Evolutionary conservation across 2,329 filamentous ascomycete species (phyloP), one percentile per base, ranked within the genome.

Genomic region (Rutstroemia sydowiana): DNA sequence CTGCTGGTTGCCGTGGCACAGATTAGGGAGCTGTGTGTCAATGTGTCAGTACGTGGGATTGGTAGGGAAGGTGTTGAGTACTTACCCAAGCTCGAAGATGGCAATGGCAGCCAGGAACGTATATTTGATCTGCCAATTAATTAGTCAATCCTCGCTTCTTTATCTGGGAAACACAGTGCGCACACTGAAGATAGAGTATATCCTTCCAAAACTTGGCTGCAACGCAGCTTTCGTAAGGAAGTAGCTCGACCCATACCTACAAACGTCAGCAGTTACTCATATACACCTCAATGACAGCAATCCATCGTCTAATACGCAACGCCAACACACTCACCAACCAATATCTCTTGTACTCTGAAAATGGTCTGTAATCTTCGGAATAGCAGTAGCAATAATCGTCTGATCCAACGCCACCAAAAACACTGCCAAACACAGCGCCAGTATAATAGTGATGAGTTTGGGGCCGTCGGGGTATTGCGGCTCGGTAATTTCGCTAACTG

Each of bases 191-290:
- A 61, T 61, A 30, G 63, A 63, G 41, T 66, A 68, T 45, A 67
- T 63, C 52, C 64, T 66, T 21, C 65, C 65, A 40, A 63, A 63
- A 11, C 63, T 61, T 6, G 59, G 48, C 51, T 64, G 61, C 26
- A 64, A 59, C 8, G 59, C 70, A 56, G 63, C 68, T 42, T 61
- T 67, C 2, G 68, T 68, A 32, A 71, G 58, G 43, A 70, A 57
- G 48, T 70, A 70, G 26, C 68, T 67, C 49, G 64, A 67, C 2
- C 70, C 71, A 51, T 74, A 74, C n/a, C n/a, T n/a, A n/a, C n/a
- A n/a, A n/a, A n/a, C n/a, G n/a, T n/a, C n/a, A n/a, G n/a, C n/a
- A n/a, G n/a, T n/a, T n/a, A n/a, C n/a, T n/a, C n/a, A n/a, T n/a
- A n/a, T n/a, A n/a, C n/a, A n/a, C n/a, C n/a, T n/a, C n/a, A n/a